Percentiles rank a stretch among this genome's conserved stretches.
Conservation (phyloP, 495 filamentous ascomycete species). For the Podospora pseudocomata region DNA sequence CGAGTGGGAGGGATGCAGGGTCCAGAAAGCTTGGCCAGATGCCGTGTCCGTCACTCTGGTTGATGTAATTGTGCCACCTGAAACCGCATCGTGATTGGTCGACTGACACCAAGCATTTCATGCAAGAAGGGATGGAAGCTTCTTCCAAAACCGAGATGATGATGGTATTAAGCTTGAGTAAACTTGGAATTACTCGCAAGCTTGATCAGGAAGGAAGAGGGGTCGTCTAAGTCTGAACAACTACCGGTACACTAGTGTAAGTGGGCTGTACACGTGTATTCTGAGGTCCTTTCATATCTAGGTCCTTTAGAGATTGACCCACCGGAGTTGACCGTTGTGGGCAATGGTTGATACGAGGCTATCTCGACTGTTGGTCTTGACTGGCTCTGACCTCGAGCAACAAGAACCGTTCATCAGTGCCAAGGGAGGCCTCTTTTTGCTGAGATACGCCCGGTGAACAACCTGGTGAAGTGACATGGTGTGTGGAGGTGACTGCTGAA, state of each 20-base stretch:
- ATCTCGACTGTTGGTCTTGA: not conserved
- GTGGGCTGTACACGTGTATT: not conserved
- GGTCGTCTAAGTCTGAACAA: not conserved
- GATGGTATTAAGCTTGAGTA: not conserved
- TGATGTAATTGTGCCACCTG: conserved; percentile 12
- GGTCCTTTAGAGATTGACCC: not conserved
- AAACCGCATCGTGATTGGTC: not conserved
- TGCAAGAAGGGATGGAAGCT: not conserved
- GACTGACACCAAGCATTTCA: not conserved
- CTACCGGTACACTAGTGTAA: not conserved
- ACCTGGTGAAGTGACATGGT: not conserved
- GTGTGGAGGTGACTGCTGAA: not conserved
- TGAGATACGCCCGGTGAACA: not conserved
- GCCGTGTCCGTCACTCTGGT: conserved; percentile 1
- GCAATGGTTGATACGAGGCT: not conserved
- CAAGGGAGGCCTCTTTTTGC: not conserved
- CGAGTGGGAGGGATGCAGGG: conserved; percentile 4
- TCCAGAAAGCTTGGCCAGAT: conserved; percentile 7
- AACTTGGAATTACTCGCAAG: not conserved
- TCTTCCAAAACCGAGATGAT: not conserved
- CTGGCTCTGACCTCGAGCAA: too few species aligned
- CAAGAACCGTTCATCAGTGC: not conserved
- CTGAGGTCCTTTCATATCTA: not conserved
- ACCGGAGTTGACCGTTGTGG: not conserved
- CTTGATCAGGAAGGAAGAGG: not conserved